phyloP scores from a whole-genome alignment of 441 rosid species.

The Adansonia rubrostipa region DNA sequence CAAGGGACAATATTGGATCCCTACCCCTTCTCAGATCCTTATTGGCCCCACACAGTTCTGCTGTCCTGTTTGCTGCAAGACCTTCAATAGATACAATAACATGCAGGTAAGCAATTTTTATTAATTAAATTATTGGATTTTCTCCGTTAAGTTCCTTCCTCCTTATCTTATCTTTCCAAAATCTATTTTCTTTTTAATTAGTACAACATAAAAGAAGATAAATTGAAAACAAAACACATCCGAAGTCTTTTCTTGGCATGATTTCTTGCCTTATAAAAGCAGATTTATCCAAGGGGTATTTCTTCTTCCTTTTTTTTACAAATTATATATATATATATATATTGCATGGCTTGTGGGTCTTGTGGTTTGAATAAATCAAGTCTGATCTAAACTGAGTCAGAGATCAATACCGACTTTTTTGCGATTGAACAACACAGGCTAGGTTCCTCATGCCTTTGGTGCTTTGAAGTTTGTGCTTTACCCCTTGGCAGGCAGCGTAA shows the following conservation, averaged over 20 bases:
- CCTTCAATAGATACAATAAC: slow-evolving; percentile 97
- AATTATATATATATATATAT: no score
- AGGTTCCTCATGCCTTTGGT: slow-evolving; percentile 21
- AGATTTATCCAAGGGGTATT: slow-evolving; percentile 6
- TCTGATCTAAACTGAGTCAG: slow-evolving; percentile 16
- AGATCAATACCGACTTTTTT: neutral
- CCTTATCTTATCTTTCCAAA: neutral
- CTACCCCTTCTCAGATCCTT: slow-evolving; percentile 96
- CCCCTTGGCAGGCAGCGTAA: slow-evolving; percentile 8
- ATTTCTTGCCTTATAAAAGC: slow-evolving; percentile 9
- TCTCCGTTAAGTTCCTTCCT: slow-evolving; percentile 7
- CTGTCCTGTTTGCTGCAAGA: slow-evolving; percentile 97
- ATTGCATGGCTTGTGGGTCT: slow-evolving; percentile 19
- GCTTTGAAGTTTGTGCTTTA: slow-evolving; percentile 28
- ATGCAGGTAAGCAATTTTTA: slow-evolving; percentile 70
- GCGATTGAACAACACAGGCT: slow-evolving; percentile 25
- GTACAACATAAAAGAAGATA: neutral
- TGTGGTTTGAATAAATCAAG: slow-evolving; percentile 12
- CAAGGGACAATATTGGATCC: slow-evolving; percentile 98
- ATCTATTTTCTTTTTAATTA: neutral
- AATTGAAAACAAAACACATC: neutral
- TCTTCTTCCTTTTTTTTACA: neutral
- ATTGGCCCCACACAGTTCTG: slow-evolving; percentile 97
- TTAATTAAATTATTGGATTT: neutral
- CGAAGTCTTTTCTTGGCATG: neutral